A percentile compares a stretch with the other conserved stretches of the same genome.
Evolutionary conservation across 176 grass and related monocot species (phyloP).

Genomic region (Saccharum officinarum): DNA sequence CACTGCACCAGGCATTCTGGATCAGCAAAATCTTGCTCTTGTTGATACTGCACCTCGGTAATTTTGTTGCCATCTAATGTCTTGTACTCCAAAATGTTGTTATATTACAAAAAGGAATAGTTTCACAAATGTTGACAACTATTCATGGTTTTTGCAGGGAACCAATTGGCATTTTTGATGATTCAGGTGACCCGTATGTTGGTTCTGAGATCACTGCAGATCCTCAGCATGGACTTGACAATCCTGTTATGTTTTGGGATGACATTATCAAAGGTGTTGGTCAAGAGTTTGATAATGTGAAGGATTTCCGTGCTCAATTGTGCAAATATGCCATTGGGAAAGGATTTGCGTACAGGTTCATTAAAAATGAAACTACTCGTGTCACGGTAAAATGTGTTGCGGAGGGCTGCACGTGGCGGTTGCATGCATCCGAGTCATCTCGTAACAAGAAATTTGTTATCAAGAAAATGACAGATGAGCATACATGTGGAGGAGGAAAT

Average conservation of each 20-base stretch:
- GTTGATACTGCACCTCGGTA: constrained; percentile 62
- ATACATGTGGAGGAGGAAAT: constrained; percentile 84
- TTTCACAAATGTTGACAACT: constrained; percentile 21
- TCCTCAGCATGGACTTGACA: constrained; percentile 35
- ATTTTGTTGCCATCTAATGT: constrained; percentile 27
- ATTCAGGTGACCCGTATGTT: constrained; percentile 55
- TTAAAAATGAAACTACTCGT: constrained; percentile 91
- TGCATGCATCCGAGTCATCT: constrained; percentile 95
- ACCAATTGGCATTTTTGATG: constrained; percentile 56
- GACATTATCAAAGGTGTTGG: constrained; percentile 83
- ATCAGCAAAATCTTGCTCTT: constrained; percentile 62
- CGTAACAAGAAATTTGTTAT: constrained; percentile 92
- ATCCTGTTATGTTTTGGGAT: constrained; percentile 54
- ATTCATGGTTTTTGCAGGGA: constrained; percentile 47
- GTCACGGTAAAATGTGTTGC: constrained; percentile 84
- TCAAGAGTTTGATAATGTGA: constrained; percentile 98
- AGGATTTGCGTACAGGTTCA: constrained; percentile 90
- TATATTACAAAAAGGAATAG: neutral
- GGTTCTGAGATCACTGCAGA: constrained; percentile 51
- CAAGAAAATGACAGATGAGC: constrained; percentile 91
- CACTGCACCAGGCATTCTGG: constrained; percentile 51
- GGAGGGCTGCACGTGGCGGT: constrained; percentile 78
- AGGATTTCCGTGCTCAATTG: constrained; percentile 92
- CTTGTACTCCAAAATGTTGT: constrained; percentile 14
- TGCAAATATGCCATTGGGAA: constrained; percentile 92